Base-by-base conservation (phyloP, 176 grass and related monocot genomes). In the Saccharum officinarum region DNA sequence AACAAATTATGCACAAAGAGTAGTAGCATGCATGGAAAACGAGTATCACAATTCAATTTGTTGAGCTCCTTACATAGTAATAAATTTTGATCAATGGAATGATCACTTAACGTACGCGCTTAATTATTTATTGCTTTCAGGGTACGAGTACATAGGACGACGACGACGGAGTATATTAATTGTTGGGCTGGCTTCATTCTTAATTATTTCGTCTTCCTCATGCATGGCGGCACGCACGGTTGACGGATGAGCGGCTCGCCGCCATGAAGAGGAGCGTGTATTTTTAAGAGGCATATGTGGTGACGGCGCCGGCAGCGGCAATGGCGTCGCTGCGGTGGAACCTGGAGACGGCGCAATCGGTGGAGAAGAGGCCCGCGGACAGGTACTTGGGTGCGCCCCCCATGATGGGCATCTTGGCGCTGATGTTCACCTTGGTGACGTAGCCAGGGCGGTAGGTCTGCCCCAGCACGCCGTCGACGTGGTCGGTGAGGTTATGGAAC, bases 371-470 rank as follows among this genome's bases (percentile, higher is more conserved):
- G 6, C 66, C 22, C 6, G 76, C 67, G 6, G 83, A 81, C 6
- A 69, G 57, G 10, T 88, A 95, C 7, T 31, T 91, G 1, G 74
- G 34, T 1, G 70, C 76, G 7, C 90, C 79, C 0, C 90, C 93
- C 93, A 95, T 95, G 36, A 95, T 63, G 0, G 90, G 90, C 90
- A 95, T 92, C 68, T 60, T 92, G 7, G 88, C 74, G 2, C 39
- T 77, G n/a, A 92, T 86, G 31, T 85, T 41, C 2, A 92, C 23
- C 80, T 79, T 90, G 85, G 54, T 86, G 31, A 90, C 75, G 38
- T 95, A 95, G 85, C 77, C 31, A 0, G 88, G 50, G 38, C 88
- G 39, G 75, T 95, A 95, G 1, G 87, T 90, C 85, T 95, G 93
- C 0, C 93, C 93, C 0, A 95, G 90, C 11, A 95, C 90, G 17